Evolutionary conservation across 1,284 basidiomycete genomes (phyloP).

Genomic region (Cryptococcus hybrid): DNA sequence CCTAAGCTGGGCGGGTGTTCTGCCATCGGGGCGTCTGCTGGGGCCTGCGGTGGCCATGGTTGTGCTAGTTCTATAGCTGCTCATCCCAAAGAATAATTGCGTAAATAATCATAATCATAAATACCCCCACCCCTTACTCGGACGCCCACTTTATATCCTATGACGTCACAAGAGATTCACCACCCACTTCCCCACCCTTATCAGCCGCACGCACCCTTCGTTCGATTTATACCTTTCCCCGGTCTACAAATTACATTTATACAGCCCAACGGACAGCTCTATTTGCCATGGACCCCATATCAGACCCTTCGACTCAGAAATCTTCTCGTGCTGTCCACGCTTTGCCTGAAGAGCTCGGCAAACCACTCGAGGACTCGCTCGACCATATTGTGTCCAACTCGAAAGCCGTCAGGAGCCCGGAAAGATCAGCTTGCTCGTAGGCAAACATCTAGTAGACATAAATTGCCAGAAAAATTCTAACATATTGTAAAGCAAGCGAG

Average conservation of each 20-base stretch:
- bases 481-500: constrained; percentile 21
- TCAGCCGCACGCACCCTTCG: too few species aligned
- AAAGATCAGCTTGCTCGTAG: constrained; percentile 33
- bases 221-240: too few species aligned
- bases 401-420: not conserved
- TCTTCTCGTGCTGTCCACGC: constrained; percentile 1
- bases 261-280: too few species aligned
- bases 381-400: constrained; percentile 31
- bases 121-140: too few species aligned
- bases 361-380: constrained; percentile 33
- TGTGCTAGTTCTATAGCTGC: not conserved
- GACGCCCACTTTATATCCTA: too few species aligned
- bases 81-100: not conserved
- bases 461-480: not conserved
- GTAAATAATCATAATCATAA: too few species aligned
- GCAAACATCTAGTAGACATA: constrained; percentile 1
- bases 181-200: too few species aligned
- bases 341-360: constrained; percentile 29
- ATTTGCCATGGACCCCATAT: too few species aligned
- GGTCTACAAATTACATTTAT: too few species aligned
- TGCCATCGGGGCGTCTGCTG: constrained; percentile 22
- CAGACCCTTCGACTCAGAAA: too few species aligned
- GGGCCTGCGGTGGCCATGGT: constrained; percentile 7
- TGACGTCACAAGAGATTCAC: too few species aligned
- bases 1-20: constrained; percentile 22